Evolutionary conservation across 441 rosid species (phyloP), one percentile per base, ranked within the genome.

Genomic region (Biscutella laevigata): DNA sequence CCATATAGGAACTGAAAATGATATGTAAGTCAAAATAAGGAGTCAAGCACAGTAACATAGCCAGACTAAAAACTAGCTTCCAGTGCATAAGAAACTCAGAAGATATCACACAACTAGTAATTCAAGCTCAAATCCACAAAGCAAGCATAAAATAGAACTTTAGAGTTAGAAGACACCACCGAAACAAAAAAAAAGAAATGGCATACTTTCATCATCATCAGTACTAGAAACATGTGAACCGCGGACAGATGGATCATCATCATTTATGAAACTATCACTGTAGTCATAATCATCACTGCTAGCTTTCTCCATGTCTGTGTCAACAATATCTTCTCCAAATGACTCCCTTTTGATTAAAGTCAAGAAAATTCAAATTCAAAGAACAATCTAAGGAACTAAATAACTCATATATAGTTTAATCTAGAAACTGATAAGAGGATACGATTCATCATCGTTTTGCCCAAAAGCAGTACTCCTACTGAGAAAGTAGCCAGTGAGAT

Each of bases 261-360:
- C 88, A 46, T 84, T 63, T 16, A 86, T 90, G 63, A 90, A 89
- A 62, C 95, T 89, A 66, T 68, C 88, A 1, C 70, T 85, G 53
- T 76, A 80, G 6, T 76, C 74, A 46, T 66, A 66, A 39, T 78
- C 88, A 41, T 82, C 88, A 48, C 64, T 77, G 1, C 66, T 61
- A 26, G 78, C 79, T 69, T 63, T 69, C 58, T 86, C 89, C n/a
- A 77, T 39, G 48, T 82, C 92, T 28, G 89, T 66, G 37, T 69
- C 78, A 3, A 52, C 78, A 70, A 90, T 79, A 57, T 89, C 95
- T 72, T 78, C 95, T 36, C 97, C 95, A 39, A 40, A 79, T 1
- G 94, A 79, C 70, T 86, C 94, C 62, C 97, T 90, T 39, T 24
- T 49, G 17, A 62, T 68, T 57, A n/a, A 72, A 67, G 79, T 53